Evolutionary conservation across 371 early-diverging fungal species (phyloP), one percentile per base, ranked within the genome.

Genomic region (Rhizopus sp.): DNA sequence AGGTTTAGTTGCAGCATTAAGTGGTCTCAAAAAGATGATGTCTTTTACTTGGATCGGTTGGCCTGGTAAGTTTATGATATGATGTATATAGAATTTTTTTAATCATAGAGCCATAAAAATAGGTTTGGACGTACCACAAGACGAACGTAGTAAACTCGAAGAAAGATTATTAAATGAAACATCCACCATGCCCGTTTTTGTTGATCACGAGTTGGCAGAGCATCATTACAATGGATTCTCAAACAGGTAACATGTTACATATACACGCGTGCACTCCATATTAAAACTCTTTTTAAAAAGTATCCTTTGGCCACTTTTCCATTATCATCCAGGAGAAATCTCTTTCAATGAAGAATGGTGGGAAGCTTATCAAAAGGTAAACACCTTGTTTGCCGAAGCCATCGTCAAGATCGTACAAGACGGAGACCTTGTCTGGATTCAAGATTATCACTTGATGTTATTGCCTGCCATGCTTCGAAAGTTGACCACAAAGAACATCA

Each of bases 381-480:
- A 98, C 78, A 59, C 47, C 37, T 79, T 85, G 34, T 98, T 99
- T 83, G 94, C 96, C 39, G 88, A 93, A 53, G 88, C 93, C 5
- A 83, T 99, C 58, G 69, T 75, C 3, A 84, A 88, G 29, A 80
- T 87, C 49, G 84, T 91, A 10, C 70, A 91, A 63, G 95, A 97
- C 50, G 95, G 93, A 38, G 99, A 99, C 51, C 46, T 63, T 81
- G 89, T 99, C 39, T 99, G 99, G 98, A 92, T 99, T n/a, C 99
- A 99, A 57, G 99, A 99, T 76, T 99, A 99, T 77, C 99, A 99
- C 70, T 74, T 99, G 51, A 96, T 99, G 96, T 78, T 99, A 40
- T 81, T 99, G 35, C 99, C 99, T 15, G 75, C 80, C 13, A 77
- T 99, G 83, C 70, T 99, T 40, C 60, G 75, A 15, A 68, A 71